Conservation (phyloP, 169 alveolate genomes). For the Cryptosporidium viatorum region DNA sequence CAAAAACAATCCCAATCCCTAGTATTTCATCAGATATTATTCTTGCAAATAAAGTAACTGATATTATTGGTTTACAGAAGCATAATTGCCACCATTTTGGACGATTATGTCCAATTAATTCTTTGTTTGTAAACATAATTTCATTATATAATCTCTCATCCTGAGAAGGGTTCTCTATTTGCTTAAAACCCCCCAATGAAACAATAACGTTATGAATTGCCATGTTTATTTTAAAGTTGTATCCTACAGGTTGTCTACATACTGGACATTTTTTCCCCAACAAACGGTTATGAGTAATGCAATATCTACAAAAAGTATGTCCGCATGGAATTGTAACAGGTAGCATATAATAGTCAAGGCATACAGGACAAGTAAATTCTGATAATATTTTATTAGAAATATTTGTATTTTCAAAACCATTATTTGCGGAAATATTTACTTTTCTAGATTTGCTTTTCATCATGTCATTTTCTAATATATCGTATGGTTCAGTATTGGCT, state of each 20-base stretch:
- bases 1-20: constrained; percentile 66
- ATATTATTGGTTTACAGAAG: constrained; percentile 69
- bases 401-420: neutral
- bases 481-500: neutral
- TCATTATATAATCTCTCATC: neutral
- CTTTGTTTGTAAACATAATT: neutral
- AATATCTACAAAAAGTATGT: constrained; percentile 91
- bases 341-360: constrained; percentile 86
- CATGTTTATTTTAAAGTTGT: constrained; percentile 83
- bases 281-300: constrained; percentile 85
- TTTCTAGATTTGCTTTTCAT: constrained; percentile 48
- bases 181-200: constrained; percentile 69
- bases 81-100: constrained; percentile 73
- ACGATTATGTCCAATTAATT: neutral
- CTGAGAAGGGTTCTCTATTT: neutral
- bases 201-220: constrained; percentile 85
- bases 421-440: neutral
- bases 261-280: constrained; percentile 87
- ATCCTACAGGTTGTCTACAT: constrained; percentile 88
- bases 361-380: constrained; percentile 90
- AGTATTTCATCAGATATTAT: constrained; percentile 67
- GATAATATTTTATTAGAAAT: constrained; percentile 25
- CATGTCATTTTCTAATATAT: constrained; percentile 6
- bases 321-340: constrained; percentile 92
- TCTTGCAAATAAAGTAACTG: constrained; percentile 67